Evolutionary conservation across 805 yeast genomes (phyloP).

Genomic region (Middelhovenomyces tepae): DNA sequence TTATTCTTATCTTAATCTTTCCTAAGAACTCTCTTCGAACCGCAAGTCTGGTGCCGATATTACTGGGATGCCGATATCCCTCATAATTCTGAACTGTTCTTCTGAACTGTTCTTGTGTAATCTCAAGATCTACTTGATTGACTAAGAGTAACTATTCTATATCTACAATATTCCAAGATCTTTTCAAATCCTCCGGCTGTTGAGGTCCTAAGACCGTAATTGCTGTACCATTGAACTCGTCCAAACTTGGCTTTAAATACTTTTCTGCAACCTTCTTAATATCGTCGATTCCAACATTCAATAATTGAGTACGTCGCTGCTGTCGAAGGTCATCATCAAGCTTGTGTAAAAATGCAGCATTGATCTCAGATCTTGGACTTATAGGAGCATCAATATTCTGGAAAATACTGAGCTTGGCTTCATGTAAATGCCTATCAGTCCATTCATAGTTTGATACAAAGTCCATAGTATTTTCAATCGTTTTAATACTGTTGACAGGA

Average conservation of each 20-base stretch:
- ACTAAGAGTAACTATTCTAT: too few species aligned
- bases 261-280: constrained; percentile 57
- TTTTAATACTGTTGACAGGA: constrained; percentile 56
- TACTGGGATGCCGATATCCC: too few species aligned
- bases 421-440: constrained; percentile 63
- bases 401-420: constrained; percentile 84
- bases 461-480: constrained; percentile 46
- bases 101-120: too few species aligned
- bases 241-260: constrained; percentile 38
- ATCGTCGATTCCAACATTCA: constrained; percentile 58
- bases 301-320: constrained; percentile 60
- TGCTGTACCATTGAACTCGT: constrained; percentile 2
- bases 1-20: too few species aligned
- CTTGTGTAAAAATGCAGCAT: constrained; percentile 53
- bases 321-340: constrained; percentile 75
- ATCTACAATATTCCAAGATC: too few species aligned
- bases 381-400: constrained; percentile 88
- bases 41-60: too few species aligned
- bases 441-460: constrained; percentile 43
- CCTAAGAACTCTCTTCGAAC: too few species aligned
- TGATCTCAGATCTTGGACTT: constrained; percentile 72
- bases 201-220: constrained; percentile 3
- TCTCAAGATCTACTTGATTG: too few species aligned
- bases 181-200: too few species aligned
- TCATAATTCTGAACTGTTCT: too few species aligned